Base-by-base conservation (phyloP, 2,329 filamentous ascomycete species). In the Fusarium sp. region DNA sequence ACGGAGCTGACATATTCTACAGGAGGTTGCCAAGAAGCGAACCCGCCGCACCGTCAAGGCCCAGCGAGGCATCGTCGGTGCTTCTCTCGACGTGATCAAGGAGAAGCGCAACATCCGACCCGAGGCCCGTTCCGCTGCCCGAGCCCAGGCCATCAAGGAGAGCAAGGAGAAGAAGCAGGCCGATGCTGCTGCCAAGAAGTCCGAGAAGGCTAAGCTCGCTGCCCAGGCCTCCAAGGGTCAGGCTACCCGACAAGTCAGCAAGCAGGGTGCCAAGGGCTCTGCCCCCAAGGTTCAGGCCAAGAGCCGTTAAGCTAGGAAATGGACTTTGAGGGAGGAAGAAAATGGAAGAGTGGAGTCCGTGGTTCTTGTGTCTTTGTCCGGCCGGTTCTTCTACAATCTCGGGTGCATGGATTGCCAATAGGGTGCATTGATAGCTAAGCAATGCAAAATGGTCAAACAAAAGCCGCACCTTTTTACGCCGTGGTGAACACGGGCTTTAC, bases 21-120 rank as follows among this genome's bases (percentile, higher is more conserved):
- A 99, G 96, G 96, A 99, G 91, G 93, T 98, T 84, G 95, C 96
- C 90, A 99, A 99, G 94, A 98, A 98, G 93, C 95, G 96, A 85
- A 95, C 95, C 80, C 96, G 96, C 90, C 94, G 95, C 85, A 94
- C 94, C 83, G 94, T 99, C 89, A 99, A 99, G 94, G 87, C 94
- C 86, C 96, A 99, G 92, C 95, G 96, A 90, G 96, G 93, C 85
- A 97, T 99, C 87, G 96, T 99, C 81, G 96, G 96, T 91, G 96
- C 96, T 80, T 98, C 96, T 77, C 95, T 99, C 87, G 96, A 99
- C 85, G 95, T 98, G 84, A 98, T 99, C 92, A 98, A 98, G 93
- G 96, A 99, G 92, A 94, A 94, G 89, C 95, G 96, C 84, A 87
- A 90, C 81, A 92, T 94, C 90, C 94, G 96, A 86, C 96, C 96